These are phyloP conservation scores for Prunus yedoensis DNA, from an alignment of 331 rosid species.

Conservation along the genomic window DNA sequence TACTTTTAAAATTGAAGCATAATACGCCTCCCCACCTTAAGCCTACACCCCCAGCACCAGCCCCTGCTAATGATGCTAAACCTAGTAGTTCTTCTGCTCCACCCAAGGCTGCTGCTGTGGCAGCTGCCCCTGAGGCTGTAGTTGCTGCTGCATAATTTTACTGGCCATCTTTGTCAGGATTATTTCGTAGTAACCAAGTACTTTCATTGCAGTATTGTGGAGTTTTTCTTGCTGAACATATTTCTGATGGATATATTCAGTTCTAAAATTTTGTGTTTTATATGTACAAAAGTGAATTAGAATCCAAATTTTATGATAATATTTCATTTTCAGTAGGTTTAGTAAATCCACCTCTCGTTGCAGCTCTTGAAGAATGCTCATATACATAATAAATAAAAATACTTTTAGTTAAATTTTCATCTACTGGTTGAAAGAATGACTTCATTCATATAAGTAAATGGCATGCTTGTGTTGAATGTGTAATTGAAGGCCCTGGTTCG, in stretches of 20 bases:
- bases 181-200: background rate
- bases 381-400: too few relatives aligned
- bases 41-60: constrained; percentile 25
- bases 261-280: background rate
- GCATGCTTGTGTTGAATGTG: too few relatives aligned
- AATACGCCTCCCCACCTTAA: constrained; percentile 40
- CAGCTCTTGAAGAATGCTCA: background rate
- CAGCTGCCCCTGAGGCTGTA: constrained; percentile 20
- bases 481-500: too few relatives aligned
- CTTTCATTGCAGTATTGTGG: constrained; percentile 15
- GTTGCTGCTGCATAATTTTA: constrained; percentile 23
- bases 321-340: background rate
- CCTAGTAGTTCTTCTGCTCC: constrained; percentile 8
- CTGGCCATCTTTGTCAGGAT: background rate
- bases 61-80: constrained; percentile 15
- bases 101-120: background rate
- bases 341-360: background rate
- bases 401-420: too few relatives aligned
- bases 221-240: constrained; percentile 1
- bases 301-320: background rate
- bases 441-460: too few relatives aligned
- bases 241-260: background rate
- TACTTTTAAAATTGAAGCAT: constrained; percentile 44
- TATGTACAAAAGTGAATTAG: background rate
- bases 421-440: too few relatives aligned